Evolutionary conservation across 768 basidiomycete genomes (phyloP).

Genomic region (Leucocoprinus leucothites): DNA sequence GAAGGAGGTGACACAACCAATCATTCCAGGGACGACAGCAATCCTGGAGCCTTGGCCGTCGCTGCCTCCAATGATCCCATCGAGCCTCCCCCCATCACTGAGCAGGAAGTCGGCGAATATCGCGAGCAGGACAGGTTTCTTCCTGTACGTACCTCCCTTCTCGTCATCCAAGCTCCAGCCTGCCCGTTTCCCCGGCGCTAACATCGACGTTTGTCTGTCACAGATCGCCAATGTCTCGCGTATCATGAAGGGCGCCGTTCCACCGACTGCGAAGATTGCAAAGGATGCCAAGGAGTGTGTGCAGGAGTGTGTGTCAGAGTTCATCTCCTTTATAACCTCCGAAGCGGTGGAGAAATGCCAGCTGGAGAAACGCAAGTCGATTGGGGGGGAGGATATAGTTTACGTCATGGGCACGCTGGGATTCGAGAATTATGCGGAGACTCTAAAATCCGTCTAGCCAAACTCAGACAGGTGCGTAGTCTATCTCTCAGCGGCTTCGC

Average conservation of each 20-base stretch:
- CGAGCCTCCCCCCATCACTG: conserved; percentile 74
- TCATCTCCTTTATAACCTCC: conserved; percentile 96
- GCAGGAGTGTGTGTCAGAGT: conserved; percentile 97
- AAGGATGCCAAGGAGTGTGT: conserved; percentile 99
- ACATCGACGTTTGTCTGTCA: conserved; percentile 31
- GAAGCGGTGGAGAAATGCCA: conserved; percentile 96
- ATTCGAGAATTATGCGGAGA: conserved; percentile 93
- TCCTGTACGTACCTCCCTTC: conserved; percentile 54
- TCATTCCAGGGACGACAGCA: conserved; percentile 35
- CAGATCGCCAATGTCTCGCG: conserved; percentile 98
- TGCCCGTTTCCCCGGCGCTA: conserved; percentile 23
- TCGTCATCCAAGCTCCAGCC: background rate
- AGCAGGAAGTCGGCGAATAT: conserved; percentile 92
- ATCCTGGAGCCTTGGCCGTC: conserved; percentile 9
- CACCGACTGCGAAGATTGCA: conserved; percentile 89
- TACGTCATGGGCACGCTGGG: conserved; percentile 92
- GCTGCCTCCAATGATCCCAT: conserved; percentile 39
- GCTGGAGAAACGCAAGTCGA: conserved; percentile 95
- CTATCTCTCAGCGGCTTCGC: background rate
- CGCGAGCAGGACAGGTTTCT: conserved; percentile 93
- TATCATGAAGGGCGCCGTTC: conserved; percentile 93
- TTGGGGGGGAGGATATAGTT: conserved; percentile 95
- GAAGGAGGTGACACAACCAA: conserved; percentile 25
- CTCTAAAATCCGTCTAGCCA: conserved; percentile 91
- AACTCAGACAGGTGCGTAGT: conserved; percentile 69